Evolutionary conservation across 2,329 filamentous ascomycete genomes (phyloP).

Genomic region (Aspergillus ibericus): DNA sequence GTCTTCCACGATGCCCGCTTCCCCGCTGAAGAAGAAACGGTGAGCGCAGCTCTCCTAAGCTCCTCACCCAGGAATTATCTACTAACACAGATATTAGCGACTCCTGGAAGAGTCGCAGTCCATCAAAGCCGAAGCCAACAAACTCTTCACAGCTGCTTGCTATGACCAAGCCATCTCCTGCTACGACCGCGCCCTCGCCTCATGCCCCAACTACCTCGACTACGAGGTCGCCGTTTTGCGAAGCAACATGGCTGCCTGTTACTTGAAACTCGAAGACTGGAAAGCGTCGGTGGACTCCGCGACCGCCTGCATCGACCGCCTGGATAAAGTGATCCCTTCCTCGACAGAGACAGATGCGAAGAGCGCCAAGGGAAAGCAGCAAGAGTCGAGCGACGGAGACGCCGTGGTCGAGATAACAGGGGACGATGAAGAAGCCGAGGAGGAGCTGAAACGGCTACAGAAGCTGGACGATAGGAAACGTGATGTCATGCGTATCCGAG

Average conservation of each 20-base stretch:
- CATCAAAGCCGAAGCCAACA: conserved; percentile 75
- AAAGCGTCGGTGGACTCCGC: conserved; percentile 76
- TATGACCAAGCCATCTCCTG: conserved; percentile 76
- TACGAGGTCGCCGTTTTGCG: conserved; percentile 85
- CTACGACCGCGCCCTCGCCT: conserved; percentile 76
- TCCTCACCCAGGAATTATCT: conserved; percentile 2
- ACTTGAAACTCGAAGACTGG: conserved; percentile 83
- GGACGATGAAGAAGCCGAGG: conserved; percentile 40
- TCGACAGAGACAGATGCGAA: conserved; percentile 28
- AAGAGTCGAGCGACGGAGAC: conserved; percentile 11
- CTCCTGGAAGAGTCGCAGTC: conserved; percentile 70
- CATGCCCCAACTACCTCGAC: conserved; percentile 80
- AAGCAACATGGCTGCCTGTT: conserved; percentile 86
- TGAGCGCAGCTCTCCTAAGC: conserved; percentile 26
- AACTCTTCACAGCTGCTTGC: conserved; percentile 69
- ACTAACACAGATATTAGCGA: conserved; percentile 45
- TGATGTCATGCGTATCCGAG: conserved; percentile 74
- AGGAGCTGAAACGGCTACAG: conserved; percentile 45
- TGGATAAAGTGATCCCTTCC: conserved; percentile 62
- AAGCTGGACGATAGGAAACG: conserved; percentile 51
- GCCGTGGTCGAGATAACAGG: conserved; percentile 53
- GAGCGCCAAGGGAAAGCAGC: conserved; percentile 15
- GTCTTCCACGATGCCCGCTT: conserved; percentile 47
- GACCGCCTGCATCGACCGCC: conserved; percentile 67
- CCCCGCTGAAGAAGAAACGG: conserved; percentile 49